These are phyloP conservation scores for Colletotrichum tanaceti DNA, from an alignment of 2,329 filamentous ascomycete species.

Conservation along the genomic window DNA sequence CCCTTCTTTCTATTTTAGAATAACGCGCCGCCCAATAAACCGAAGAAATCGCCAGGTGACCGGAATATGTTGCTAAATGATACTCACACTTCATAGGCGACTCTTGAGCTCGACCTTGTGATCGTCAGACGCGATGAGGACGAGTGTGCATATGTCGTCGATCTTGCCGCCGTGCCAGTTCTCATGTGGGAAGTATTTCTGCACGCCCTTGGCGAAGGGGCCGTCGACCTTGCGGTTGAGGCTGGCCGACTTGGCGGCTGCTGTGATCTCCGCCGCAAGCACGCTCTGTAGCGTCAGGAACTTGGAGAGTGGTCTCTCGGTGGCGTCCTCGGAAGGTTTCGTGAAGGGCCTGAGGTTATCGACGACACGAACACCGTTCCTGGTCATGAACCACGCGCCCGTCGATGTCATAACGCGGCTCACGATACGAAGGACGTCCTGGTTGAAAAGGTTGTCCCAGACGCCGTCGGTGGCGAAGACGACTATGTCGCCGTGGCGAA, in stretches of 20 bases:
- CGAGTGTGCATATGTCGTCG: slow-evolving; percentile 92
- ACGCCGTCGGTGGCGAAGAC: slow-evolving; percentile 94
- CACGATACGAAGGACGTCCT: slow-evolving; percentile 86
- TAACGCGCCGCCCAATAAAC: slow-evolving; percentile 6
- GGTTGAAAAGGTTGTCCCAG: slow-evolving; percentile 93
- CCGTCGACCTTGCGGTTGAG: slow-evolving; percentile 84
- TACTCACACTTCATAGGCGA: slow-evolving; percentile 45
- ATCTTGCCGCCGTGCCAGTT: slow-evolving; percentile 92
- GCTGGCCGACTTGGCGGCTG: slow-evolving; percentile 86
- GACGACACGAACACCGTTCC: slow-evolving; percentile 69
- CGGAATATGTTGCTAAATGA: neutral
- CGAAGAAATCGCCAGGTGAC: neutral
- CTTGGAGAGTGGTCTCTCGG: slow-evolving; percentile 41
- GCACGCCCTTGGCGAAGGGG: slow-evolving; percentile 94
- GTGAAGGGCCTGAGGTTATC: slow-evolving; percentile 68
- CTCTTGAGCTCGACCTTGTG: slow-evolving; percentile 45
- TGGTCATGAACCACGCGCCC: slow-evolving; percentile 78
- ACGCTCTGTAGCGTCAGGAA: slow-evolving; percentile 75
- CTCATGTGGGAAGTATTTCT: slow-evolving; percentile 86
- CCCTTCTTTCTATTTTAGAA: slow-evolving; percentile 6
- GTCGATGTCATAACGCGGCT: slow-evolving; percentile 78
- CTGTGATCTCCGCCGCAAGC: slow-evolving; percentile 82
- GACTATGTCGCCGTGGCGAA: slow-evolving; percentile 93
- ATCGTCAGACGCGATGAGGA: slow-evolving; percentile 80
- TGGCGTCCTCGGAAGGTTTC: slow-evolving; percentile 51